These are phyloP conservation scores for Funneliformis caledonium DNA, from an alignment of 371 early-diverging fungal species.

Conservation along the genomic window DNA sequence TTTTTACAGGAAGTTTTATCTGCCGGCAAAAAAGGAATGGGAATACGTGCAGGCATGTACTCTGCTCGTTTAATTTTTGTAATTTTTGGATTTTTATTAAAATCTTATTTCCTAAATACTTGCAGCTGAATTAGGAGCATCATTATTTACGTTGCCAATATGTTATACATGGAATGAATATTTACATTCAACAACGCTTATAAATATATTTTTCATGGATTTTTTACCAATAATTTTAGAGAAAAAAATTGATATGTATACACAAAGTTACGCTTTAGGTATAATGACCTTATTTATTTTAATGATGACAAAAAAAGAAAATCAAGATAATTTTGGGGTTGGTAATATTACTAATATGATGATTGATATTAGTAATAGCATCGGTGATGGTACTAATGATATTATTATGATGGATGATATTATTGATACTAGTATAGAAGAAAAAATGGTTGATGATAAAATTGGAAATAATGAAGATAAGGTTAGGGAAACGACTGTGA, in stretches of 20 bases:
- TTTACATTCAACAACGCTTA: constrained; percentile 25
- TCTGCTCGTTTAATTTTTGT: background rate
- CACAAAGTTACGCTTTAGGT: constrained; percentile 27
- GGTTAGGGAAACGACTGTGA: background rate
- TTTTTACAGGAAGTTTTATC: background rate
- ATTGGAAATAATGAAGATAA: too few relatives aligned
- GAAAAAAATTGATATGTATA: constrained; percentile 22
- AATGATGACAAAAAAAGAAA: background rate
- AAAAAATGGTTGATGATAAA: background rate
- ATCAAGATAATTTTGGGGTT: background rate
- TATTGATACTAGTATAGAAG: background rate
- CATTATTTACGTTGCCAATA: constrained; percentile 21
- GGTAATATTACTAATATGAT: background rate
- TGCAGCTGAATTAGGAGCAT: constrained; percentile 38
- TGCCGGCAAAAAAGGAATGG: constrained; percentile 5
- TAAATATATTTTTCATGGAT: constrained; percentile 30
- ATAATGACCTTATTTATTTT: constrained; percentile 12
- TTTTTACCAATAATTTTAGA: background rate
- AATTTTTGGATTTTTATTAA: background rate
- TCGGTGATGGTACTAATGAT: background rate
- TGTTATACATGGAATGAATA: constrained; percentile 24
- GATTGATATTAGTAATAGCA: background rate
- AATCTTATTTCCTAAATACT: background rate
- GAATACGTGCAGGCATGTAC: background rate
- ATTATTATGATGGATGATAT: background rate